Evolutionary conservation across 306 rosid genomes (phyloP), one percentile per base, ranked within the genome.

Genomic region (Cyclanthera cordifolia): DNA sequence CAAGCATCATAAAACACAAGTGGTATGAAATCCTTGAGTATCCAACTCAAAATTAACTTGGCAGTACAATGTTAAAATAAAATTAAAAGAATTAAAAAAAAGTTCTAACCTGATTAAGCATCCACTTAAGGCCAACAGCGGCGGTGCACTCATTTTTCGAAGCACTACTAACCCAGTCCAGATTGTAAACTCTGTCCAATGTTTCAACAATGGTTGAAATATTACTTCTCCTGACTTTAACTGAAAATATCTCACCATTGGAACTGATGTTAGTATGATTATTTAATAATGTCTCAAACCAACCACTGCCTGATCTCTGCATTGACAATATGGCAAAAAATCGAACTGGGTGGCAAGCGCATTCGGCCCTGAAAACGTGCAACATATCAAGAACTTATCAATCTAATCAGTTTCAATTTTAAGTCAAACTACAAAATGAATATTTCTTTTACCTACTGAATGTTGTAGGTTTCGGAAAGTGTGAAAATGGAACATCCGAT

Each of bases 221-320:
- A 67, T 94, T 90, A 76, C 90, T 90, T 83, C 96, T 88, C 73
- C 99, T 86, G 34, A 74, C 85, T 87, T 94, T 94, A 66, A 86
- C 90, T 17, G 97, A 90, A 79, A 94, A 94, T 69, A 94, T 82
- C 76, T 94, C 99, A 73, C 99, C 99, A 49, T 94, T 94, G 20
- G 99, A 94, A 77, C 99, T 94, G 74, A 94, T 83, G 75, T 90
- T 94, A 70, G 87, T 82, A 74, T 94, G 99, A 70, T 85, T 94
- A 71, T 94, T 94, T 57, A 94, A 73, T 72, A 94, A 84, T 1
- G 99, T 94, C 96, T 94, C 99, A 65, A 94, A 94, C 99, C 99
- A 94, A 64, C 99, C 99, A 83, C 99, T 94, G 66, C 99, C 99
- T 43, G 97, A 94, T 83, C 99, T 88, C 80, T 94, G 99, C 99